phyloP scores from a whole-genome alignment of 2,329 filamentous ascomycete genomes.

The Aspergillus novofumigatus region DNA sequence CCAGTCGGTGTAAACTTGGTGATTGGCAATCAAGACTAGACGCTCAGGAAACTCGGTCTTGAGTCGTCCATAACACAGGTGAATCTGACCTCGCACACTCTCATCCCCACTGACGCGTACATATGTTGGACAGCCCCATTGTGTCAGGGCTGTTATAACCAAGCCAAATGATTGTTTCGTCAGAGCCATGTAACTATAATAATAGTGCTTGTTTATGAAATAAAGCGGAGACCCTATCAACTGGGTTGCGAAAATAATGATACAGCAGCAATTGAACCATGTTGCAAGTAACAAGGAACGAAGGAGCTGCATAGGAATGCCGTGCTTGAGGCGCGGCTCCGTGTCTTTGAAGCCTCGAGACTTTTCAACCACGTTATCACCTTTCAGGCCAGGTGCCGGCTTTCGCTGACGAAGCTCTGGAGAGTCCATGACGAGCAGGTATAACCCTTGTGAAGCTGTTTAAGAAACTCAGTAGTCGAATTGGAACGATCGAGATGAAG shows the following conservation, averaged over 20 bases:
- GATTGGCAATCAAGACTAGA: conserved; percentile 60
- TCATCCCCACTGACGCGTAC: conserved; percentile 60
- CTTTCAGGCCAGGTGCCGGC: conserved; percentile 12
- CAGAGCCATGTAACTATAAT: conserved; percentile 62
- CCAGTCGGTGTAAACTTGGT: conserved; percentile 68
- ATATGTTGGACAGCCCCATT: conserved; percentile 61
- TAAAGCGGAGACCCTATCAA: conserved; percentile 59
- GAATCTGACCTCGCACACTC: conserved; percentile 57
- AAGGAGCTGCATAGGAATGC: conserved; percentile 41
- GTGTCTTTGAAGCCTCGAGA: conserved; percentile 18
- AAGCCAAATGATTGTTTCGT: conserved; percentile 63
- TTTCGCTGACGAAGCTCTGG: conserved; percentile 32
- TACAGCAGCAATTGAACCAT: conserved; percentile 43
- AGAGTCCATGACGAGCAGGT: conserved; percentile 26
- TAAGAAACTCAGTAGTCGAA: not conserved
- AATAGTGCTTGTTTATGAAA: conserved; percentile 57
- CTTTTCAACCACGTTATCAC: conserved; percentile 13
- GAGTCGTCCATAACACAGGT: conserved; percentile 53
- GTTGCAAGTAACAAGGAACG: conserved; percentile 42
- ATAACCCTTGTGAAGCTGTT: not conserved
- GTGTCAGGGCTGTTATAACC: conserved; percentile 58
- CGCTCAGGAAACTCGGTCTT: conserved; percentile 58
- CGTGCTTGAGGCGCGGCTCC: conserved; percentile 43
- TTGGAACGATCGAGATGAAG: not conserved
- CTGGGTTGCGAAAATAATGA: conserved; percentile 51